These are phyloP conservation scores for Neonectria magnoliae DNA, from an alignment of 2,329 filamentous ascomycete species.

Conservation along the genomic window DNA sequence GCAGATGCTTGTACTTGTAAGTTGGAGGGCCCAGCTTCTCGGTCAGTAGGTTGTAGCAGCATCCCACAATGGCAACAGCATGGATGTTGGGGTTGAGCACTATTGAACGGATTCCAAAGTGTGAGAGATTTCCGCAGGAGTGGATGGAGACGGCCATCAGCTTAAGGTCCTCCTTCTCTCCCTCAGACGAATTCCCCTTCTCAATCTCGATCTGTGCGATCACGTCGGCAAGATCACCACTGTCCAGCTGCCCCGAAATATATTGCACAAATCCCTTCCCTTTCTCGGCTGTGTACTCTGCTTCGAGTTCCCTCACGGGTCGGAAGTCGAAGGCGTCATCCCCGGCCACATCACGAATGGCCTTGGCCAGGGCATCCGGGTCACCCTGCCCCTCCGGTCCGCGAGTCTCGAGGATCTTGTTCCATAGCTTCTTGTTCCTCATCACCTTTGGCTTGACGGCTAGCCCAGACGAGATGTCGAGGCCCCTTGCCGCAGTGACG, in stretches of 20 bases:
- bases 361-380: conserved; percentile 47
- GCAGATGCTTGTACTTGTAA: conserved; percentile 82
- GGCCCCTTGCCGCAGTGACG: conserved; percentile 82
- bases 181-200: conserved; percentile 29
- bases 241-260: conserved; percentile 77
- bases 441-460: conserved; percentile 77
- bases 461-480: conserved; percentile 85
- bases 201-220: conserved; percentile 72
- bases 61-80: conserved; percentile 95
- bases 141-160: conserved; percentile 95
- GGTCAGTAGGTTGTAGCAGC: conserved; percentile 96
- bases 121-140: conserved; percentile 96
- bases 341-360: conserved; percentile 48
- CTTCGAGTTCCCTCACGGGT: conserved; percentile 58
- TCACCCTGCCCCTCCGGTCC: conserved; percentile 52
- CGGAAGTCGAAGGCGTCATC: conserved; percentile 56
- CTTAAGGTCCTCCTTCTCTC: conserved; percentile 51
- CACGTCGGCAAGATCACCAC: conserved; percentile 76
- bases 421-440: conserved; percentile 85
- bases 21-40: conserved; percentile 88
- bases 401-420: conserved; percentile 57
- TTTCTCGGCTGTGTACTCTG: conserved; percentile 64
- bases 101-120: conserved; percentile 90
- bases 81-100: conserved; percentile 84
- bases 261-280: conserved; percentile 80